Base-by-base conservation (phyloP, 176 grass and related monocot species). In the Zizania latifolia region DNA sequence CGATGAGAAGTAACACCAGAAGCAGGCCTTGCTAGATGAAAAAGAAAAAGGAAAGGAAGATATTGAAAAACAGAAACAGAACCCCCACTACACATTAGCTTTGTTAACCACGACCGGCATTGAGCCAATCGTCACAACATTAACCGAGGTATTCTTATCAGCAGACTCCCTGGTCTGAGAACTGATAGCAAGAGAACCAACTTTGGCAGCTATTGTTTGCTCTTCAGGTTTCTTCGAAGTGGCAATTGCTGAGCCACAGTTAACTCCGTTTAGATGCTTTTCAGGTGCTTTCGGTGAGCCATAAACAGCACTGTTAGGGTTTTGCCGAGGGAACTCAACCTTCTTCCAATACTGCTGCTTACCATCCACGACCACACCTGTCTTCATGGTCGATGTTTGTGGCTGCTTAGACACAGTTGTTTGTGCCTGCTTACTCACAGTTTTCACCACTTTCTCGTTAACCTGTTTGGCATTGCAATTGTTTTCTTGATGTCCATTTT, bases 71-170 rank as follows among this genome's bases (percentile, higher is more conserved):
- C 13, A 14, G 53, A 35, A 57, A 38, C 40, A 11, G 58, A 60
- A 40, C 53, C 29, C 51, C 84, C 40, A 66, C 36, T 86, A 65
- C 23, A 54, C 62, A 4, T 78, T 79, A 55, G 33, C 68, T 38
- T 66, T 79, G 39, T 66, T 77, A 69, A 94, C 85, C 75, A 80
- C 60, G 22, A 94, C 75, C 2, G 86, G 86, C 92, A 94, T 72
- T 1, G 92, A 91, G 46, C 92, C 92, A 19, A 94, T 88, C 8
- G 78, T 94, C 45, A 91, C 85, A 24, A 91, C 80, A 74, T 83
- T 75, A 57, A 41, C 55, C 60, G 68, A 45, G 36, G 16, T 10
- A 65, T 44, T 61, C 72, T 70, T 77, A 26, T 14, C 26, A 13
- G 86, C 81, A 48, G 62, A 53, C 21, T 66, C 64, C 21, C 1